phyloP scores from a whole-genome alignment of 2,329 filamentous ascomycete genomes.

The Fusarium sp. region DNA sequence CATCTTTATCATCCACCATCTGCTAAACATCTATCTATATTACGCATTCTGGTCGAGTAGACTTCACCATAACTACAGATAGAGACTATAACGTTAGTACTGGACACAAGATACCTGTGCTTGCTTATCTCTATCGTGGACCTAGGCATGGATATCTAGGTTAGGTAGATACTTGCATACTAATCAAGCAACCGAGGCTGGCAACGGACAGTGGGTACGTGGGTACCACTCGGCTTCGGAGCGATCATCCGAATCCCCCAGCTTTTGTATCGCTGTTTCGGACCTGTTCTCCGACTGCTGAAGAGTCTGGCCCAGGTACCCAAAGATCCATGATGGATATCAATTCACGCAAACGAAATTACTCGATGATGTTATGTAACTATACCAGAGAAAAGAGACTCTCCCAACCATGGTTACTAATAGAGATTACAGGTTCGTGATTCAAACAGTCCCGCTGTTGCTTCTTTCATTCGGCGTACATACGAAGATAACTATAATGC shows the following conservation, averaged over 20 bases:
- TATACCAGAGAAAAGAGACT: neutral
- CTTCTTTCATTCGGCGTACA: neutral
- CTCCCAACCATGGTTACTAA: neutral
- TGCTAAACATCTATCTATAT: neutral
- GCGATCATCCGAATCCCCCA: constrained; percentile 4
- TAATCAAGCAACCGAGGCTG: constrained; percentile 44
- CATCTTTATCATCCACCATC: neutral
- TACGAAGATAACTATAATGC: neutral
- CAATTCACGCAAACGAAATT: constrained; percentile 5
- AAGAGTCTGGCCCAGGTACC: neutral
- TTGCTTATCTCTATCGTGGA: neutral
- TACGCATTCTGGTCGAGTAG: neutral
- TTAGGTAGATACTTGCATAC: neutral
- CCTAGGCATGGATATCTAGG: neutral
- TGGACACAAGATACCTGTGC: neutral
- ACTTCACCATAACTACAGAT: neutral
- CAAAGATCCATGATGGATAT: neutral
- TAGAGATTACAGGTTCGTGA: neutral
- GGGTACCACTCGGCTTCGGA: constrained; percentile 2
- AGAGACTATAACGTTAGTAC: neutral
- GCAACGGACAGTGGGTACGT: neutral
- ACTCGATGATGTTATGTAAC: constrained; percentile 8
- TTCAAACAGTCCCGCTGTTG: neutral
- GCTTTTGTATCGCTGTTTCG: constrained; percentile 6
- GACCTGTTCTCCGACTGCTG: constrained; percentile 5